These are phyloP conservation scores for Geotrichum reessii DNA, from an alignment of 1,139 yeast species.

Conservation along the genomic window DNA sequence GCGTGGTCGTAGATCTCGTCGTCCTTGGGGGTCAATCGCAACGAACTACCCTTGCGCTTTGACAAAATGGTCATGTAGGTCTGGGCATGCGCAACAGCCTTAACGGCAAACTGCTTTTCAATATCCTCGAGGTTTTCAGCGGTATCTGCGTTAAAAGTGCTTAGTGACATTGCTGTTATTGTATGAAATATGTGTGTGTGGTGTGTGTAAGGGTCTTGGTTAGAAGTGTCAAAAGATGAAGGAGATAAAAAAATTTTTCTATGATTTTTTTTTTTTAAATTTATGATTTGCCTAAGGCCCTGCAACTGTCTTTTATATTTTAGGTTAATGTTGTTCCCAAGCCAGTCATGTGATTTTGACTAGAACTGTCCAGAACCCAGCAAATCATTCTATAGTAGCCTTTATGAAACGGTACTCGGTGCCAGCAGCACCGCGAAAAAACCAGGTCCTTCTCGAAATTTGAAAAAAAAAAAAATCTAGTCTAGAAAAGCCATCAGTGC, in stretches of 20 bases:
- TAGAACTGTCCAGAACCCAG: neutral
- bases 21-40: conserved; percentile 71
- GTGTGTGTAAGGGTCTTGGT: no score
- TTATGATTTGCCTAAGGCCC: neutral
- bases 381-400: no score
- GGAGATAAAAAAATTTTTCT: neutral
- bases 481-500: neutral
- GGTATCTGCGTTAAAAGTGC: conserved; percentile 47
- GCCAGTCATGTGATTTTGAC: no score
- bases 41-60: conserved; percentile 68
- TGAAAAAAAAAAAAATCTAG: neutral
- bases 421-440: no score
- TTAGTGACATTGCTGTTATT: conserved; percentile 4
- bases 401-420: no score
- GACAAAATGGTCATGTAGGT: conserved; percentile 82
- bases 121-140: conserved; percentile 66
- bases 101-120: conserved; percentile 95
- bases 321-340: no score
- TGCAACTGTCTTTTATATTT: neutral
- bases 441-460: no score
- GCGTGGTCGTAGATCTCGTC: conserved; percentile 73
- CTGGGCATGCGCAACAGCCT: conserved; percentile 93
- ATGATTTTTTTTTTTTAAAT: no score
- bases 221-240: neutral
- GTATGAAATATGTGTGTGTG: neutral